Percentiles rank a stretch among this genome's conserved stretches.
These are phyloP conservation scores for Peniophora sp. DNA, from an alignment of 1,284 basidiomycete species.

Conservation along the genomic window DNA sequence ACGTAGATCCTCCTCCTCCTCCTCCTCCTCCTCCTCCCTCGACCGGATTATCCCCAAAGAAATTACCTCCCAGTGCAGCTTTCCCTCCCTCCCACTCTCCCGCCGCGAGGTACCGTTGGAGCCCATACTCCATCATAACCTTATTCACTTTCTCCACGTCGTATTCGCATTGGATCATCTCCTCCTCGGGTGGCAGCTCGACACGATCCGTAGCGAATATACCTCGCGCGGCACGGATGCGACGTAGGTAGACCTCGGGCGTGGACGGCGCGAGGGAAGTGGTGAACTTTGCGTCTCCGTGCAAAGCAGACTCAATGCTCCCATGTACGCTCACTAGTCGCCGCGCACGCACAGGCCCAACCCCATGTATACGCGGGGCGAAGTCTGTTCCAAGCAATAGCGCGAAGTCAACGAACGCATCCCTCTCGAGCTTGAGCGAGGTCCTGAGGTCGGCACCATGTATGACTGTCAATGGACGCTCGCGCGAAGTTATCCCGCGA, in stretches of 20 bases:
- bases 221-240: conserved; percentile 48
- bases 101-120: conserved; percentile 33
- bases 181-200: conserved; percentile 30
- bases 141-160: conserved; percentile 34
- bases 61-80: conserved; percentile 47
- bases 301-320: conserved; percentile 67
- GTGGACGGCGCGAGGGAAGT: conserved; percentile 29
- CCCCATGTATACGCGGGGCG: conserved; percentile 68
- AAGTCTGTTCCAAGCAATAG: conserved; percentile 88
- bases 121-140: conserved; percentile 39
- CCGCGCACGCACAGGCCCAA: conserved; percentile 71
- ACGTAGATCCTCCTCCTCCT: no score
- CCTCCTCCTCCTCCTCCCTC: no score
- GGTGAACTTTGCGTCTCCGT: conserved; percentile 44
- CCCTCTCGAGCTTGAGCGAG: conserved; percentile 45
- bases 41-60: conserved; percentile 53
- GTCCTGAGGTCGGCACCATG: conserved; percentile 58
- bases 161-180: conserved; percentile 25
- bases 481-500: conserved; percentile 58
- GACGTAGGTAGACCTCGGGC: conserved; percentile 44
- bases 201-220: conserved; percentile 62
- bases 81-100: conserved; percentile 33
- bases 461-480: conserved; percentile 52
- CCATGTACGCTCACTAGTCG: conserved; percentile 64
- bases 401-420: conserved; percentile 71